Base-by-base conservation (phyloP, 768 basidiomycete genomes). In the Phlebiopsis gigantea region DNA sequence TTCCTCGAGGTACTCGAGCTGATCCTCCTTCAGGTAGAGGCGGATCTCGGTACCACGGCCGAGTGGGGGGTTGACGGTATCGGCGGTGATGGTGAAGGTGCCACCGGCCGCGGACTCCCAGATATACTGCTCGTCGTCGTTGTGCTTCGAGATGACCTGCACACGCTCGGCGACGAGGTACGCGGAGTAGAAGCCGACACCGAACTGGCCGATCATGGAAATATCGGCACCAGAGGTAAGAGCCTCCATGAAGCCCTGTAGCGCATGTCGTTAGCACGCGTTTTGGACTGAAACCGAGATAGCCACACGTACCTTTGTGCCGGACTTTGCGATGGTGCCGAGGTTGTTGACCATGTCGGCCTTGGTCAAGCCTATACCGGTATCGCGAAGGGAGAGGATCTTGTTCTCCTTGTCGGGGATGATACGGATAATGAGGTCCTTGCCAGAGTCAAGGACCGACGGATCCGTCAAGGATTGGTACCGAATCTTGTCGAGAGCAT, bases 51-150 rank as follows among this genome's bases (percentile, higher is more conserved):
- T 87, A 75, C 97, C 96, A 71, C 97, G 95, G 57, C 90, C 92
- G 55, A 99, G 82, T 62, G 90, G 82, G 22, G 88, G 85, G 79
- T 95, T 95, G 71, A 87, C 75, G 60, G 85, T 91, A 73, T 98
- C 96, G 58, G 77, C 88, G 48, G 95, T 97, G 78, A 99, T 98
- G 69, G 97, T 98, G 80, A 98, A 99, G 52, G 97, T 99, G 56
- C 96, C 97, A 71, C 96, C 97, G 30, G 97, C 97, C 61, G 97
- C 90, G 17, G 97, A 99, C 82, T 99, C 97, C 97, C 97, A 99
- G 75, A 99, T 94, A 79, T 99, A 98, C 75, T 98, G 97, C 77
- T 98, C 97, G 72, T 98, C 96, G 67, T 98, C 96, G 69, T 99
- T 98, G 83, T 99, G 95, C 79, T 99, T 99, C 62, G 95, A 93